Percentiles rank a stretch among this genome's conserved stretches.
These are phyloP conservation scores for Saxophila tyrrhenica DNA, from an alignment of 495 filamentous ascomycete genomes.

Conservation along the genomic window DNA sequence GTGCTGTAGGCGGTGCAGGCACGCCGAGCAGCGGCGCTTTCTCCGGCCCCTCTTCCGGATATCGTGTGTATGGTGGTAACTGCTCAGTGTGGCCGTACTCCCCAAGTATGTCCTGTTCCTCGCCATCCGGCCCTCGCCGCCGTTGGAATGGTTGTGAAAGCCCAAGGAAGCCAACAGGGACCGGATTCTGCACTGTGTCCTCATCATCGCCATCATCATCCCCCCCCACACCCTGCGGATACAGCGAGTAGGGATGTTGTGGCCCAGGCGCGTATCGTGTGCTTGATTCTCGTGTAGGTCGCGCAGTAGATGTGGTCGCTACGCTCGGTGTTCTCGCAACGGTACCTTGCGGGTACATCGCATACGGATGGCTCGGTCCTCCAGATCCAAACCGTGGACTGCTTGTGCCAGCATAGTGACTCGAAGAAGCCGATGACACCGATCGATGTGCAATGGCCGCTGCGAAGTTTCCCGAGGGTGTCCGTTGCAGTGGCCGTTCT, in stretches of 20 bases:
- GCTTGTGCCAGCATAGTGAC: conserved; percentile 23
- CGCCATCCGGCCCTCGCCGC: conserved; percentile 63
- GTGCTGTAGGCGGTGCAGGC: conserved; percentile 7
- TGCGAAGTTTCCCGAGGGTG: conserved; percentile 17
- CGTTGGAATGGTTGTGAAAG: conserved; percentile 52
- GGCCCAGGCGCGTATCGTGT: conserved; percentile 36
- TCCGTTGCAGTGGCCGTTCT: conserved; percentile 12
- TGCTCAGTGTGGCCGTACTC: conserved; percentile 84
- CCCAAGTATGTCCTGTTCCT: conserved; percentile 82
- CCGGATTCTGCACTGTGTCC: conserved; percentile 28
- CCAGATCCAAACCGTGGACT: conserved; percentile 21
- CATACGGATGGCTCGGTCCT: conserved; percentile 33
- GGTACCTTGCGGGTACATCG: conserved; percentile 31
- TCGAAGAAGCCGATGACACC: conserved; percentile 27
- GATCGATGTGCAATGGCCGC: conserved; percentile 16
- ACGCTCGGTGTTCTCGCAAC: conserved; percentile 25
- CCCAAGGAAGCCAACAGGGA: conserved; percentile 68
- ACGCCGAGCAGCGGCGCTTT: conserved; percentile 10
- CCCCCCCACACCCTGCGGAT: conserved; percentile 63
- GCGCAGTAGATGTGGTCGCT: conserved; percentile 20
- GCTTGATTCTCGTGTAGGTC: conserved; percentile 2
- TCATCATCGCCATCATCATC: conserved; percentile 31
- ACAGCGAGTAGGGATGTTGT: conserved; percentile 81
- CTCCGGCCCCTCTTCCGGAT: conserved; percentile 43
- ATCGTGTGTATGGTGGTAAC: conserved; percentile 77